A percentile compares a stretch with the other conserved stretches of the same genome.
Evolutionary conservation across 2,329 filamentous ascomycete species (phyloP).

Genomic region (Stylonectria norvegica): DNA sequence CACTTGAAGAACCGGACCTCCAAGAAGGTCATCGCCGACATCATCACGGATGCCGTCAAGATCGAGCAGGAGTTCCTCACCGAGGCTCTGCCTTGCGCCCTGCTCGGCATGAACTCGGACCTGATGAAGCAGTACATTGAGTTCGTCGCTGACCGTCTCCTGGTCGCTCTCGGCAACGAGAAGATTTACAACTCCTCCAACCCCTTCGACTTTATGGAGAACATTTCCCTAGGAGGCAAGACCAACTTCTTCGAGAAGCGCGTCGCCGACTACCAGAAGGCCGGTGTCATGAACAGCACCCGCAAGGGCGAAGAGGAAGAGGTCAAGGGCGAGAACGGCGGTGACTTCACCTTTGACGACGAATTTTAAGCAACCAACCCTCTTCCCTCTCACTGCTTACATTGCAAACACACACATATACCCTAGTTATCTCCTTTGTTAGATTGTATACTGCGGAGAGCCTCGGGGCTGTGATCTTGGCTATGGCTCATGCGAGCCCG

Average conservation of each 20-base stretch:
- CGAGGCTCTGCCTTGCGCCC: slow-evolving; percentile 85
- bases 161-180: slow-evolving; percentile 87
- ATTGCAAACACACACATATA: slow-evolving; percentile 21
- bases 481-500: slow-evolving; percentile 7
- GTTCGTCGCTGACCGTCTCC: slow-evolving; percentile 94
- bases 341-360: slow-evolving; percentile 91
- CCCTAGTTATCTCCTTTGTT: slow-evolving; percentile 17
- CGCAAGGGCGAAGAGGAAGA: slow-evolving; percentile 62
- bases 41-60: slow-evolving; percentile 88
- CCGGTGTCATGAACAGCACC: slow-evolving; percentile 92
- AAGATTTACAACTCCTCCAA: slow-evolving; percentile 92
- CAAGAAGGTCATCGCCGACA: slow-evolving; percentile 75
- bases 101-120: slow-evolving; percentile 95
- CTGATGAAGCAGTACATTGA: slow-evolving; percentile 99
- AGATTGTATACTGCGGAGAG: slow-evolving; percentile 24
- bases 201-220: slow-evolving; percentile 99
- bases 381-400: slow-evolving; percentile 3
- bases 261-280: slow-evolving; percentile 99
- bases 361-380: slow-evolving; percentile 70
- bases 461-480: slow-evolving; percentile 20
- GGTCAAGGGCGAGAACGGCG: slow-evolving; percentile 56
- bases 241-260: slow-evolving; percentile 99
- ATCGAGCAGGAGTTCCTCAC: slow-evolving; percentile 99
- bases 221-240: slow-evolving; percentile 97
- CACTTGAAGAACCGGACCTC: slow-evolving; percentile 89